Conservation (phyloP, 169 alveolate genomes). For the Plasmodium gonderi region DNA sequence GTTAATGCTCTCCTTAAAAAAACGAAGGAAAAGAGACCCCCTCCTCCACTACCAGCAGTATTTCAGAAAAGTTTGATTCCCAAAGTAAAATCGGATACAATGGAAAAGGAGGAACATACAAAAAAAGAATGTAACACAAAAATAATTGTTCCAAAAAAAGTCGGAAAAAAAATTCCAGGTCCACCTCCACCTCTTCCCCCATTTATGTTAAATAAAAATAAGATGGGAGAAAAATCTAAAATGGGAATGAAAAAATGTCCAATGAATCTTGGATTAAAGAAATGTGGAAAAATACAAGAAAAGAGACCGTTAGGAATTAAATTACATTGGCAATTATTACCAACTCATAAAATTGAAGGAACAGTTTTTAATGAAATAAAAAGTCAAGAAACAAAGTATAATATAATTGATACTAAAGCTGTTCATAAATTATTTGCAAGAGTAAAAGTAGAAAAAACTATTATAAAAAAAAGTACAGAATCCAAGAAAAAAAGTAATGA, state of each 20-base stretch:
- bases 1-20: slow-evolving; percentile 1
- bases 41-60: slow-evolving; percentile 64
- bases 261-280: neutral
- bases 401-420: slow-evolving; percentile 68
- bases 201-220: slow-evolving; percentile 18
- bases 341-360: slow-evolving; percentile 75
- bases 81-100: neutral
- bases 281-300: slow-evolving; percentile 40
- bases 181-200: slow-evolving; percentile 46
- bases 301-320: slow-evolving; percentile 74
- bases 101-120: neutral
- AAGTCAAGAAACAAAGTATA: slow-evolving; percentile 62
- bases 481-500: slow-evolving; percentile 53
- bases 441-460: slow-evolving; percentile 57
- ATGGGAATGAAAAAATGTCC: slow-evolving; percentile 75
- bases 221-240: neutral
- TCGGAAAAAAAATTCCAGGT: slow-evolving; percentile 51
- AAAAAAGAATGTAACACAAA: neutral
- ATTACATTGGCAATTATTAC: slow-evolving; percentile 73
- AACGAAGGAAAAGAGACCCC: slow-evolving; percentile 43
- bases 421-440: slow-evolving; percentile 71
- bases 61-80: neutral
- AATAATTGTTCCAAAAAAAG: slow-evolving; percentile 9
- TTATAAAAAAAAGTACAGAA: slow-evolving; percentile 31
- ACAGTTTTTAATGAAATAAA: slow-evolving; percentile 74